Evolutionary conservation across 805 yeast species (phyloP), one percentile per base, ranked within the genome.

Genomic region (Candida saitoana): DNA sequence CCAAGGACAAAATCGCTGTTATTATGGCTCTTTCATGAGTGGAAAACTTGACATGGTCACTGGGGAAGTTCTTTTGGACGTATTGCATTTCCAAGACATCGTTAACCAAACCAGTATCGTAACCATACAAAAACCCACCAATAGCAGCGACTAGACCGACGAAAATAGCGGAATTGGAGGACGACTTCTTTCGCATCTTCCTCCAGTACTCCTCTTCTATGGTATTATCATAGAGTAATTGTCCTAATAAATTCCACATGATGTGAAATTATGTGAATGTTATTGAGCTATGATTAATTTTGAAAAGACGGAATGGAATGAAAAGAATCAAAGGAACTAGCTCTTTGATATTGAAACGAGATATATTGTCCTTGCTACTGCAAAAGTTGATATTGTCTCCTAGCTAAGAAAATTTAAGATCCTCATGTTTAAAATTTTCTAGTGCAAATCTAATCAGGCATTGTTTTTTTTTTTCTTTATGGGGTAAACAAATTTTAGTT

Each of bases 51-150:
- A 49, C 49, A 12, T 66, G 60, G 49, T 75, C 68, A 0, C 69
- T 51, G 1, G 91, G 78, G 49, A 87, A 78, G 36, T 74, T 68
- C 1, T 62, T 46, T 32, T 71, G 69, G 33, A 88, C 88, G 56
- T 76, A 85, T 9, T 63, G 51, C 95, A 89, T 87, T 48, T 87
- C 93, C 41, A 84, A 57, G 4, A 88, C 66, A 47, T 87, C 87
- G 57, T 87, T 87, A 39, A 87, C 83, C 36, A 87, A 65, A 1
- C 96, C 96, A 0, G 96, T 88, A 60, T 88, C 96, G 57, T 86
- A 89, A 1, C 96, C 96, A 57, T 84, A 88, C 33, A 88, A 67
- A 57, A 88, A 85, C 0, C 96, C 96, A 19, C 96, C 96, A n/a
- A 86, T 76, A 11, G 96, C 95, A 8, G 93, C 91, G 45, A 87